Percentiles rank a stretch among this genome's conserved stretches.
These are phyloP conservation scores for Hypsizygus marmoreus DNA, from an alignment of 768 basidiomycete genomes.

Conservation along the genomic window DNA sequence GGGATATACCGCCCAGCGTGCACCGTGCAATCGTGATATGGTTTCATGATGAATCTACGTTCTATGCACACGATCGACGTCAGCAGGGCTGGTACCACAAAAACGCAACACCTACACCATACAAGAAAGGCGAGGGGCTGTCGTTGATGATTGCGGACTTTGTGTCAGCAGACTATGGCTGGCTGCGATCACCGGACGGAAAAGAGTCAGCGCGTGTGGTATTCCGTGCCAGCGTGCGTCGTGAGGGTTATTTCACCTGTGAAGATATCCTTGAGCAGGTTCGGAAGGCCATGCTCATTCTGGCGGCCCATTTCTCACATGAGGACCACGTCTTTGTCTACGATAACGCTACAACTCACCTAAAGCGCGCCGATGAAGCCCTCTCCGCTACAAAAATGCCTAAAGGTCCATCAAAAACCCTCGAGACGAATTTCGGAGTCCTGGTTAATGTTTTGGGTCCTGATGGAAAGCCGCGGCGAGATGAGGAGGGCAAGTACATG, in stretches of 20 bases:
- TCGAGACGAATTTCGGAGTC: constrained; percentile 7
- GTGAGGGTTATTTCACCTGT: constrained; percentile 7
- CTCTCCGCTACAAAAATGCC: constrained; percentile 30
- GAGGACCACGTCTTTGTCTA: constrained; percentile 23
- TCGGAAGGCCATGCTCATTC: constrained; percentile 24
- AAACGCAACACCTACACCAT: constrained; percentile 24
- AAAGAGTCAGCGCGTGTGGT: constrained; percentile 21
- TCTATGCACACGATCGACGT: constrained; percentile 39
- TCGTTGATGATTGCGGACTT: constrained; percentile 39
- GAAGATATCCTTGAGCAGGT: constrained; percentile 27
- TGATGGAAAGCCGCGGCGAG: too few species aligned
- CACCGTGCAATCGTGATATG: constrained; percentile 22
- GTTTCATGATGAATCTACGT: constrained; percentile 42
- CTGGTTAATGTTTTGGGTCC: neutral
- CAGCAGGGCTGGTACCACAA: constrained; percentile 30
- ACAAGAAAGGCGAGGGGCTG: constrained; percentile 38
- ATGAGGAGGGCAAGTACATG: constrained; percentile 22
- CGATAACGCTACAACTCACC: too few species aligned
- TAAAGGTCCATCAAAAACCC: constrained; percentile 15
- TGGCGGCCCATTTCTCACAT: constrained; percentile 20
- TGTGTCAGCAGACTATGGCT: constrained; percentile 26
- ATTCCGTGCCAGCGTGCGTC: constrained; percentile 14
- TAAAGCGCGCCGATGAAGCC: constrained; percentile 18
- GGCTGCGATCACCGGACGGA: constrained; percentile 14
- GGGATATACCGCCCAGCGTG: neutral